Evolutionary conservation across 305 asterid genomes (phyloP), one percentile per base, ranked within the genome.

Genomic region (Fraxinus xanthoxyloides): DNA sequence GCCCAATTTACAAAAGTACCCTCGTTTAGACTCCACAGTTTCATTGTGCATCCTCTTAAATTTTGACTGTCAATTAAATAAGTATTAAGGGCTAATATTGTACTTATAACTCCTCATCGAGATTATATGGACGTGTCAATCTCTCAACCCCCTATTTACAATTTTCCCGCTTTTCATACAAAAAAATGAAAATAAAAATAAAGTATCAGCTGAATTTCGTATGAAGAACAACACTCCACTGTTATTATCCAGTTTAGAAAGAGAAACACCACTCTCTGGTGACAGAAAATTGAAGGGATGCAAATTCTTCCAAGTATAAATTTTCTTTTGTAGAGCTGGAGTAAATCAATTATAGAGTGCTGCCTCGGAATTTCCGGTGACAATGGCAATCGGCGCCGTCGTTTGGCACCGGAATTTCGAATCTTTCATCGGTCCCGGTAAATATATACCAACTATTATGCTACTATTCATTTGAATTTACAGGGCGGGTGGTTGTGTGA

Each of bases 301-400:
- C 10, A n/a, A 24, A 32, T 7, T 24, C 72, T 77, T 35, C 7
- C 2, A 30, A 75, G 70, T 21, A 67, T 17, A 36, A 75, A 15
- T 0, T 43, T 43, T 15, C 10, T 21, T 46, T 13, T 7, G 15
- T 31, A 21, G 32, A 12, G 28, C 80, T 72, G 80, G 46, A 31
- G 77, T 69, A 65, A 72, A 79, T 76, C 87, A 65, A 48, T 32
- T 23, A 10, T 56, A 48, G 54, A 15, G 59, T 12, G 65, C 35
- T 70, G 79, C 61, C 74, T 48, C 72, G 10, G 21, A 38, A 72
- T 85, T 78, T 81, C 88, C 85, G 87, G 86, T n/a, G 85, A 79
- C 82, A 81, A 93, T 95, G 99, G 92, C 96, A 72, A 91, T 92
- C 79, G 97, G 97, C 51, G 89, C 97, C 82, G 89, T 89, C 85